These are phyloP conservation scores for Abelmoschus esculentus DNA, from an alignment of 345 rosid genomes.

Conservation along the genomic window DNA sequence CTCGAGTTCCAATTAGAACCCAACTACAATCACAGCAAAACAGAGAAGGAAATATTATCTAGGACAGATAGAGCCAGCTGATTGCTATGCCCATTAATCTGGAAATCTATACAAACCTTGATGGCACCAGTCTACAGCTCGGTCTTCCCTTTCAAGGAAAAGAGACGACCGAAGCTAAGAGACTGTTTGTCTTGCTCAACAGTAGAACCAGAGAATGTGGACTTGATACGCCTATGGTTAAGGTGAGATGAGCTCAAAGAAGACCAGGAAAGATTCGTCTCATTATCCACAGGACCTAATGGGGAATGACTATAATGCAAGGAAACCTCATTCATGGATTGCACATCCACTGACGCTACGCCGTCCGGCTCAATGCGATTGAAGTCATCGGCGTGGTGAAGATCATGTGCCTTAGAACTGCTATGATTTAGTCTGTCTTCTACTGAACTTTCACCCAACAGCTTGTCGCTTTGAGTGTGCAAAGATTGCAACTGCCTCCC, in stretches of 20 bases:
- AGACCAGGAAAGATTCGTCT: constrained; percentile 26
- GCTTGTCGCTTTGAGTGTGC: constrained; percentile 33
- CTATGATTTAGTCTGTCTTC: constrained; percentile 18
- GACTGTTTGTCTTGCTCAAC: constrained; percentile 1
- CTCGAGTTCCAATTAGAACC: not conserved
- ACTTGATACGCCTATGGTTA: constrained; percentile 36
- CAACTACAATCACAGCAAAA: not conserved
- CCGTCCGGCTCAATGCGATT: constrained; percentile 12
- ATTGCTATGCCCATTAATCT: not conserved
- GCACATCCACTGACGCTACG: constrained; percentile 17
- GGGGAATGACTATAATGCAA: not conserved
- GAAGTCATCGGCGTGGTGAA: constrained; percentile 8
- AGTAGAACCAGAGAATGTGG: constrained; percentile 36
- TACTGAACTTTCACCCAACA: constrained; percentile 9
- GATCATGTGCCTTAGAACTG: constrained; percentile 17
- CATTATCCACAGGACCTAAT: constrained; percentile 13
- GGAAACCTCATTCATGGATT: constrained; percentile 1
- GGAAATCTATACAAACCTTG: not conserved
- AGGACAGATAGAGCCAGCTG: not conserved
- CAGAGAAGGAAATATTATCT: not conserved
- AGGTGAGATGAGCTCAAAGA: constrained; percentile 12
- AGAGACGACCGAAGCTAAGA: constrained; percentile 42
- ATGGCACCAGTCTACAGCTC: constrained; percentile 4
- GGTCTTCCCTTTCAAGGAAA: constrained; percentile 39
- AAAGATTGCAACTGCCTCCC: constrained; percentile 60